phyloP scores from a whole-genome alignment of 2,329 filamentous ascomycete genomes.

The Grosmannia penicillata region DNA sequence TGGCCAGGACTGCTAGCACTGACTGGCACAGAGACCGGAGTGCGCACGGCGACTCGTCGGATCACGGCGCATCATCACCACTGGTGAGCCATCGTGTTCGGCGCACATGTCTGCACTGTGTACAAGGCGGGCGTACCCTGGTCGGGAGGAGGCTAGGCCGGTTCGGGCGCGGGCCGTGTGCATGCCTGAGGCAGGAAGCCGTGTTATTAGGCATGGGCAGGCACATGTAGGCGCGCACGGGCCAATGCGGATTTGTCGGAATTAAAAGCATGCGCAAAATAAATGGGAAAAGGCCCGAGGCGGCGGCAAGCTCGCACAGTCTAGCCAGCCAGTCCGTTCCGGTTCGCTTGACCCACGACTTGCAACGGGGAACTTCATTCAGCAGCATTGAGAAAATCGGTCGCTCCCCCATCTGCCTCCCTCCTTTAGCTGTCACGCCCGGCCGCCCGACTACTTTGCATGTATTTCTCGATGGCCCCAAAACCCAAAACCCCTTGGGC shows the following conservation, averaged over 20 bases:
- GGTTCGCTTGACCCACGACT: slow-evolving; percentile 10
- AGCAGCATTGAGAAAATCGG: slow-evolving; percentile 6
- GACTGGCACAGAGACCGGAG: too few species aligned
- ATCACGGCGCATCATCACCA: slow-evolving; percentile 1
- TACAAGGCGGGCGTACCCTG: too few species aligned
- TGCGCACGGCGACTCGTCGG: too few species aligned
- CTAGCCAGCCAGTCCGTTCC: slow-evolving; percentile 6
- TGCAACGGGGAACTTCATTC: slow-evolving; percentile 8
- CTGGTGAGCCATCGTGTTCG: neutral
- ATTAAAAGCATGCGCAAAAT: slow-evolving; percentile 1
- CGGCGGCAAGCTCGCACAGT: slow-evolving; percentile 3
- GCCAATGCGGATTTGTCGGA: neutral
- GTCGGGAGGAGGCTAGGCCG: slow-evolving; percentile 1
- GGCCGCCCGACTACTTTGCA: too few species aligned
- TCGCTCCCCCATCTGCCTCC: slow-evolving; percentile 6
- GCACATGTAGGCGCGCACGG: too few species aligned
- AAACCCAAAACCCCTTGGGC: slow-evolving; percentile 9
- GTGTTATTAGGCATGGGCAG: neutral
- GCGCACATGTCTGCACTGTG: neutral
- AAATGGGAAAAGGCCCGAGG: neutral
- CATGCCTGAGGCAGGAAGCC: neutral
- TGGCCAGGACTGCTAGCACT: too few species aligned
- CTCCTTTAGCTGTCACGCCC: slow-evolving; percentile 12
- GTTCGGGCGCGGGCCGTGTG: neutral
- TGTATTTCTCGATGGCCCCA: slow-evolving; percentile 12